Evolutionary conservation across 2,329 filamentous ascomycete genomes (phyloP).

Genomic region (Aureobasidium zeae): DNA sequence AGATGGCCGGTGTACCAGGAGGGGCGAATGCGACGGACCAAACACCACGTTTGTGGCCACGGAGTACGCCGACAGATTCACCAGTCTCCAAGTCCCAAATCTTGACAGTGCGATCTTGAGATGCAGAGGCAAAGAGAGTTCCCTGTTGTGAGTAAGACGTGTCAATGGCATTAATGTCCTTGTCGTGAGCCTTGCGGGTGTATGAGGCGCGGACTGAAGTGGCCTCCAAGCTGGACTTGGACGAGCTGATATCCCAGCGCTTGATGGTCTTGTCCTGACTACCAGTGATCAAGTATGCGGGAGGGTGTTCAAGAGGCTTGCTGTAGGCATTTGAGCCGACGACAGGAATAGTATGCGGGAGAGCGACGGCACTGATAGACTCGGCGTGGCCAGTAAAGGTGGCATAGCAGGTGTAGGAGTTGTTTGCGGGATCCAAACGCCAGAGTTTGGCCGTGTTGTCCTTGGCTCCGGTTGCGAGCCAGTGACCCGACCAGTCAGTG

Average conservation of each 20-base stretch:
- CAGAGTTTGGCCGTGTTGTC: conserved; percentile 91
- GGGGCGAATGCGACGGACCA: conserved; percentile 93
- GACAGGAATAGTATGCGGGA: conserved; percentile 62
- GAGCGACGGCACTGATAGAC: conserved; percentile 78
- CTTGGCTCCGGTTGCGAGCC: conserved; percentile 92
- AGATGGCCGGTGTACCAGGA: conserved; percentile 61
- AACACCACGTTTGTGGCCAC: conserved; percentile 87
- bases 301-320: conserved; percentile 69
- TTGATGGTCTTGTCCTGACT: conserved; percentile 95
- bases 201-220: conserved; percentile 60
- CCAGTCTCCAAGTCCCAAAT: conserved; percentile 90
- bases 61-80: conserved; percentile 80
- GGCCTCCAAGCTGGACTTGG: conserved; percentile 38
- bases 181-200: conserved; percentile 93
- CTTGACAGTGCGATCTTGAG: conserved; percentile 93
- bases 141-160: conserved; percentile 54
- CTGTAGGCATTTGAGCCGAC: conserved; percentile 60
- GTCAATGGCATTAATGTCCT: conserved; percentile 94
- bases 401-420: conserved; percentile 69
- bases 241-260: conserved; percentile 65
- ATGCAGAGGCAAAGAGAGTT: conserved; percentile 87
- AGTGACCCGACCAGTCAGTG: conserved; percentile 92
- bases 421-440: conserved; percentile 67
- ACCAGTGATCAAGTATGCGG: conserved; percentile 77
- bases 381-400: conserved; percentile 88